Conservation (phyloP, 176 grass and related monocot species). For the Rhipidocladum racemiflorum region DNA sequence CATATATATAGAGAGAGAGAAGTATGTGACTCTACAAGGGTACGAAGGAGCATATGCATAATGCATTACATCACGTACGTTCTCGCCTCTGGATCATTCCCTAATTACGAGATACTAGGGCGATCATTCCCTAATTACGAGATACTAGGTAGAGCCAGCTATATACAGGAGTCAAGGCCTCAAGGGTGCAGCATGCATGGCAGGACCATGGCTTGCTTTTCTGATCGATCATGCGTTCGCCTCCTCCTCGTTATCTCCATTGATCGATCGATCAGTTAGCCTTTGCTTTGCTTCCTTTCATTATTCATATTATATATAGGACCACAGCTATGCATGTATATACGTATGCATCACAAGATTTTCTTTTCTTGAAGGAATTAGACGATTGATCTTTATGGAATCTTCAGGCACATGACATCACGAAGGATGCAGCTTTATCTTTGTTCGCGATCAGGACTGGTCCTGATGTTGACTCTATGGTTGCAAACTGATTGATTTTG, state of each 20-base stretch:
- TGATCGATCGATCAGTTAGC: neutral
- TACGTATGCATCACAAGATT: neutral
- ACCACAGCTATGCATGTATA: conserved; percentile 33
- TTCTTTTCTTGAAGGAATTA: neutral
- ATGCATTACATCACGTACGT: too few species aligned
- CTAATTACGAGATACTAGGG: neutral
- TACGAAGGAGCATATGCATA: too few species aligned
- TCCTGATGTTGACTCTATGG: conserved; percentile 31
- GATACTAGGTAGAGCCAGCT: neutral
- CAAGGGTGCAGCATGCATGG: neutral
- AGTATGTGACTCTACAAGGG: too few species aligned
- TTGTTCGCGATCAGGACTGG: conserved; percentile 18
- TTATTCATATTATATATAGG: conserved; percentile 10
- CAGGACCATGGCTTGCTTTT: conserved; percentile 21
- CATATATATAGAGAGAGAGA: too few species aligned
- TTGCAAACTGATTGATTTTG: conserved; percentile 9
- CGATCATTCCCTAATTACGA: neutral
- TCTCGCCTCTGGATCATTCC: too few species aligned
- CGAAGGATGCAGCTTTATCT: conserved; percentile 18
- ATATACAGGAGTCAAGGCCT: neutral
- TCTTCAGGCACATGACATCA: conserved; percentile 34
- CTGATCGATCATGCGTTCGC: conserved; percentile 17
- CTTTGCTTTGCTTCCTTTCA: neutral
- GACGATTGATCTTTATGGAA: conserved; percentile 8
- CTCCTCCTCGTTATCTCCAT: too few species aligned